Evolutionary conservation across 176 grass and related monocot species (phyloP).

Genomic region (Saccharum officinarum): DNA sequence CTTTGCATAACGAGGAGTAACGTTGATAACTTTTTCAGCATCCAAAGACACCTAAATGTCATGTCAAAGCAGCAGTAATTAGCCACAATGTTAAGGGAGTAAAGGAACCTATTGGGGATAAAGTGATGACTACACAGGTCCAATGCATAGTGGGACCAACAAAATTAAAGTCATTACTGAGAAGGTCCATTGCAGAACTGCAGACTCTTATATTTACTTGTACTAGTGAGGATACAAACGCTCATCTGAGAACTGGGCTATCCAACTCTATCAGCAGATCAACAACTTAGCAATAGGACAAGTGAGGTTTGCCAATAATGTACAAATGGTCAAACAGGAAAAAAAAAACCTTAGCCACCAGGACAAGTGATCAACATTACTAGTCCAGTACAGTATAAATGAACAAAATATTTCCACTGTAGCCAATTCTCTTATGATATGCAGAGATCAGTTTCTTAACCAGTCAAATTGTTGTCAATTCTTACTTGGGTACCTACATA

Average conservation of each 20-base stretch:
- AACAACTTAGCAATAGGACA: background rate
- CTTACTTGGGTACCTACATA: background rate
- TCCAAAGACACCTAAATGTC: conserved; percentile 80
- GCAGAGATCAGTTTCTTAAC: background rate
- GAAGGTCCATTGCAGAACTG: background rate
- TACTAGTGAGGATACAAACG: background rate
- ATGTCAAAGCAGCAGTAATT: conserved; percentile 18
- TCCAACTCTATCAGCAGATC: conserved; percentile 3
- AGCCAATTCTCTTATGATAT: background rate
- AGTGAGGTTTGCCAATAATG: conserved; percentile 1
- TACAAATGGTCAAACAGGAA: background rate
- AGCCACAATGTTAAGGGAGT: conserved; percentile 12
- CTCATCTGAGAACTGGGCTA: background rate
- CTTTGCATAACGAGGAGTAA: conserved; percentile 89
- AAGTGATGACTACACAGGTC: conserved; percentile 9
- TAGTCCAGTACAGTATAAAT: background rate
- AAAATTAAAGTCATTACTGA: conserved; percentile 23
- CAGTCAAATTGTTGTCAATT: conserved; percentile 11
- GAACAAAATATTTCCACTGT: background rate
- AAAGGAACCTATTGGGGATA: background rate
- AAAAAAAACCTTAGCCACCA: background rate
- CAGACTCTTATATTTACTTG: background rate
- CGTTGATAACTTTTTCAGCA: conserved; percentile 92
- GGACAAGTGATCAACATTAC: background rate
- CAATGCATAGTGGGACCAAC: background rate